Evolutionary conservation across 2,329 filamentous ascomycete species (phyloP).

Genomic region (Paecilomyces sp.): DNA sequence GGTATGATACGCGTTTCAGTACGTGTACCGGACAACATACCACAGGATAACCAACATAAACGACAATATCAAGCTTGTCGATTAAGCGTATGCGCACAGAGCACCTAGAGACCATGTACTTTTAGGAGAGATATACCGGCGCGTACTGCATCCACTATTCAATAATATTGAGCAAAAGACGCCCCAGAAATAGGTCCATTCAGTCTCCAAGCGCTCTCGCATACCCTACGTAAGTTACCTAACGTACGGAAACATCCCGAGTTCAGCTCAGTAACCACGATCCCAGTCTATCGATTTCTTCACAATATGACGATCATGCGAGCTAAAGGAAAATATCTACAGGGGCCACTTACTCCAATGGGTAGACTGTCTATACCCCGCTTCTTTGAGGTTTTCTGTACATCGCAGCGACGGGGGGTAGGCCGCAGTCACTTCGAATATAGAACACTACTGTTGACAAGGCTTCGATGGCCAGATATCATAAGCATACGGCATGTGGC

Average conservation of each 20-base stretch:
- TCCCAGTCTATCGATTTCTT: background rate
- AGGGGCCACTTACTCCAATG: background rate
- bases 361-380: background rate
- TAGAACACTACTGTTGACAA: too few species aligned
- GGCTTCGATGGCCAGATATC: too few species aligned
- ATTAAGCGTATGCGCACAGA: background rate
- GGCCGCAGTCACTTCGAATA: background rate
- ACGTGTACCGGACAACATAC: background rate
- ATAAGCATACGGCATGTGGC: too few species aligned
- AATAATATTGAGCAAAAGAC: background rate
- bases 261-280: background rate
- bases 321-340: background rate
- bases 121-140: background rate
- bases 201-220: background rate
- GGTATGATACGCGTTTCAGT: background rate
- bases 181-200: background rate
- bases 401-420: background rate
- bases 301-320: background rate
- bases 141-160: background rate
- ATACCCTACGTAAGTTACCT: too few species aligned
- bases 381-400: background rate
- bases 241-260: background rate
- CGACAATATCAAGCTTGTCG: background rate
- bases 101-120: background rate
- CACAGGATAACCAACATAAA: background rate